Conservation (phyloP, 2,329 filamentous ascomycete genomes). For the Lasiodiplodia sp. region DNA sequence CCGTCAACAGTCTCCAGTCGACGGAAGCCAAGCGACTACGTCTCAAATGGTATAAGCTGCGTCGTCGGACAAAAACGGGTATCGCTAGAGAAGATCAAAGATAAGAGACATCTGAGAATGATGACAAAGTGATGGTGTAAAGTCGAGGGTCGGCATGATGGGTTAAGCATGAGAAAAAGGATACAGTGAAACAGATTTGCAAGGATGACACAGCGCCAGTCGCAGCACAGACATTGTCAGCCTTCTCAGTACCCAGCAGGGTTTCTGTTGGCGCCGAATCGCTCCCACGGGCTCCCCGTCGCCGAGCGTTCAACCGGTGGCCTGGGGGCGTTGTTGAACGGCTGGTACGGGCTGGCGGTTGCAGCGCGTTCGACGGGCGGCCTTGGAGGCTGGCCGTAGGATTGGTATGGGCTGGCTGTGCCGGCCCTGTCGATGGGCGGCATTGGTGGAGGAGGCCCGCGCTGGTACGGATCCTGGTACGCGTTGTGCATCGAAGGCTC, state of each 20-base stretch:
- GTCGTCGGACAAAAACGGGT: slow-evolving; percentile 27
- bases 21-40: slow-evolving; percentile 11
- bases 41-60: neutral
- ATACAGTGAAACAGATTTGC: slow-evolving; percentile 12
- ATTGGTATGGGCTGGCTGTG: slow-evolving; percentile 30
- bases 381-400: neutral
- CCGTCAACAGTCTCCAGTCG: slow-evolving; percentile 3
- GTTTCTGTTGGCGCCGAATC: slow-evolving; percentile 11
- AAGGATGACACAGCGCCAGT: neutral
- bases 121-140: neutral
- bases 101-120: neutral
- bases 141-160: slow-evolving; percentile 14
- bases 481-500: slow-evolving; percentile 25
- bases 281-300: slow-evolving; percentile 20
- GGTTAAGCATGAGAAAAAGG: slow-evolving; percentile 7
- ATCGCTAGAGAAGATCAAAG: slow-evolving; percentile 20
- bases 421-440: slow-evolving; percentile 30
- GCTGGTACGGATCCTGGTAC: slow-evolving; percentile 24
- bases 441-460: slow-evolving; percentile 14
- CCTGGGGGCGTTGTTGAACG: neutral
- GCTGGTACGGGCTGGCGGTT: slow-evolving; percentile 22
- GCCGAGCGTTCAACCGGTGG: slow-evolving; percentile 9
- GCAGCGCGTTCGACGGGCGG: slow-evolving; percentile 2
- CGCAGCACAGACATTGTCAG: neutral
- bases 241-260: slow-evolving; percentile 11